Evolutionary conservation across 139 green algal genomes (phyloP).

Genomic region (Edaphochlamys debaryana): DNA sequence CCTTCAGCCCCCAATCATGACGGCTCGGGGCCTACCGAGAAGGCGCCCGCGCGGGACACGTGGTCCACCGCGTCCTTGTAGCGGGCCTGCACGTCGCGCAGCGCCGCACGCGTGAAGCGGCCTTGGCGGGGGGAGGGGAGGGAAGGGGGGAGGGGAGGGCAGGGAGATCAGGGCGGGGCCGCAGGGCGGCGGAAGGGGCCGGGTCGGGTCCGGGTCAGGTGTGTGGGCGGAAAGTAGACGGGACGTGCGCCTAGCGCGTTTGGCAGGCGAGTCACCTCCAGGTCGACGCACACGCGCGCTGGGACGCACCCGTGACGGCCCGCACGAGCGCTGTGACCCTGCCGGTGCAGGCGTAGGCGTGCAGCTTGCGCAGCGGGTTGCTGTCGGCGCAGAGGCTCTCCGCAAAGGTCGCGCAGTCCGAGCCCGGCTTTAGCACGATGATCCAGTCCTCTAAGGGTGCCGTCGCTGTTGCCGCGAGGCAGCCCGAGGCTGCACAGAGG

Average conservation of each 20-base stretch:
- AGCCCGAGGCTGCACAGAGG: too few species aligned
- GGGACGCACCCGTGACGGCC: not conserved
- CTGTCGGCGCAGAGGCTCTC: not conserved
- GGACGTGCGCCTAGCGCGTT: too few species aligned
- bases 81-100: constrained; percentile 11
- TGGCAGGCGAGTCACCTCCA: not conserved
- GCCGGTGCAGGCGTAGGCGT: constrained; percentile 2
- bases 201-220: not conserved
- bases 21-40: constrained; percentile 8
- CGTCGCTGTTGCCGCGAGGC: too few species aligned
- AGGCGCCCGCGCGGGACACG: constrained; percentile 4
- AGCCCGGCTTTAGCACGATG: not conserved
- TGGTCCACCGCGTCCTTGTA: constrained; percentile 48
- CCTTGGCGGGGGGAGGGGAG: not conserved
- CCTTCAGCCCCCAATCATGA: not conserved
- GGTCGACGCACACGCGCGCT: not conserved
- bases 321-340: not conserved
- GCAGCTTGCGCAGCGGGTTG: not conserved
- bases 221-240: not conserved
- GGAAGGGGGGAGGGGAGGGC: not conserved
- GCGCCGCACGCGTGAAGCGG: constrained; percentile 29
- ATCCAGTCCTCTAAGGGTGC: constrained; percentile 24
- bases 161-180: not conserved
- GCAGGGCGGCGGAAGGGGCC: too few species aligned
- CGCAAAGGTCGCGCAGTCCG: not conserved